Base-by-base conservation (phyloP, 148 eudicot species). In the Rhododendron simsii region DNA sequence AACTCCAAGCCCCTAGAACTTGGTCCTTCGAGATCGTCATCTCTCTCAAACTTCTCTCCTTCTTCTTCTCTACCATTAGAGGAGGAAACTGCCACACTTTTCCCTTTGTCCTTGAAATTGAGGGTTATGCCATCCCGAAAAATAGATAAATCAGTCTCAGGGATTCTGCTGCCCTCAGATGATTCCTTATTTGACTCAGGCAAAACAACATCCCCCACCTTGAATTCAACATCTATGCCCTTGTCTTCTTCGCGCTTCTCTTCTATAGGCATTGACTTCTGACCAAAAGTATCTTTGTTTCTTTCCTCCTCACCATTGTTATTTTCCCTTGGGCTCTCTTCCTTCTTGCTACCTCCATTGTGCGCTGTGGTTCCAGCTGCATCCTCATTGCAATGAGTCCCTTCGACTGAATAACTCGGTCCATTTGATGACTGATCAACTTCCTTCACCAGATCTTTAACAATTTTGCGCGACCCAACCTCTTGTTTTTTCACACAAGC, bases 1-100 rank as follows among this genome's bases (percentile, higher is more conserved):
- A 97, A 86, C 84, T 95, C 93, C 50, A 95, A 94, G 63, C 99
- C 96, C 88, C 93, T 90, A 18, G 89, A 87, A 89, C 98, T 94
- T 26, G 94, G 91, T 48, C 95, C 98, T 92, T 94, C 99, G 87
- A 91, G 88, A 55, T 91, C 91, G 86, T 85, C 87, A 69, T 91
- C 94, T 87, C 86, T 87, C 85, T 90, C 93, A 50, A 85, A 87
- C 87, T 87, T 87, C 74, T 85, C 82, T 82, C 80, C 89, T 81
- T 85, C 87, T 83, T 85, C 83, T 83, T 85, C 83, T 82, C 85
- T 74, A 84, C 86, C 91, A 69, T 89, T 88, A 37, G 90, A 87
- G 59, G 92, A 87, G 78, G 90, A 90, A 53, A 92, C 84, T 84
- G 86, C 95, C 87, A 93, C 88, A 87, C 90, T 88, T 90, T 97